A percentile compares a stretch with the other conserved stretches of the same genome.
Conservation (phyloP, 2,329 filamentous ascomycete genomes). For the Fusarium musae region DNA sequence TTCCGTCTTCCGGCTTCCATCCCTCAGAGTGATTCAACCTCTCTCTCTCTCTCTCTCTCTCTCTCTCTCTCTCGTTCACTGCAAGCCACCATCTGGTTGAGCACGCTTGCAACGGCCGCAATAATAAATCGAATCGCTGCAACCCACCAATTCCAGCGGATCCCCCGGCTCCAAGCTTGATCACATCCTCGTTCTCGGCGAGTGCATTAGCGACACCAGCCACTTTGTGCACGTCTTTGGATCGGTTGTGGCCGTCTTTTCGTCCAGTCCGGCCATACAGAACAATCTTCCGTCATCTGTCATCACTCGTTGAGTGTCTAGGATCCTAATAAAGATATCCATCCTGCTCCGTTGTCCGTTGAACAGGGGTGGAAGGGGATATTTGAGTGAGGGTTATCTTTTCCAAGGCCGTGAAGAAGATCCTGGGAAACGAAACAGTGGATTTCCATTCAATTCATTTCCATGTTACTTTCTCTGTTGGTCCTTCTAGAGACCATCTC, state of each 20-base stretch:
- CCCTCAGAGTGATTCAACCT: neutral
- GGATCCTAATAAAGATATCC: neutral
- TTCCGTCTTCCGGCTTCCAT: neutral
- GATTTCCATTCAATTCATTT: conserved; percentile 4
- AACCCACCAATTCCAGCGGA: conserved; percentile 35
- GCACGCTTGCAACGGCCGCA: conserved; percentile 21
- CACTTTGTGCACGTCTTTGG: conserved; percentile 26
- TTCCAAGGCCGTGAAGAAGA: conserved; percentile 37
- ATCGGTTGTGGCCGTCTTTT: conserved; percentile 24
- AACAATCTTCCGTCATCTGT: conserved; percentile 36
- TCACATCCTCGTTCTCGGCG: conserved; percentile 28
- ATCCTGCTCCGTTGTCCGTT: conserved; percentile 2
- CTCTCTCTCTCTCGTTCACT: neutral
- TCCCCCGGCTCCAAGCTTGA: conserved; percentile 28
- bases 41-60: neutral
- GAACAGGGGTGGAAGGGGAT: conserved; percentile 30
- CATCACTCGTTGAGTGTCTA: conserved; percentile 29
- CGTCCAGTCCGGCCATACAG: conserved; percentile 28
- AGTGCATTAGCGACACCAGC: conserved; percentile 21
- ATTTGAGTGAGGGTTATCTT: conserved; percentile 40
- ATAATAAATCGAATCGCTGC: conserved; percentile 25
- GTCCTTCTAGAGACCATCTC: neutral
- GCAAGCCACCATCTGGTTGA: conserved; percentile 7
- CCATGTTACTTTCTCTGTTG: neutral
- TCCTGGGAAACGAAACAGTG: conserved; percentile 18